Evolutionary conservation across 164 flowering plant species (phyloP), one percentile per base, ranked within the genome.

Genomic region (Tetrastigma voinierianum): DNA sequence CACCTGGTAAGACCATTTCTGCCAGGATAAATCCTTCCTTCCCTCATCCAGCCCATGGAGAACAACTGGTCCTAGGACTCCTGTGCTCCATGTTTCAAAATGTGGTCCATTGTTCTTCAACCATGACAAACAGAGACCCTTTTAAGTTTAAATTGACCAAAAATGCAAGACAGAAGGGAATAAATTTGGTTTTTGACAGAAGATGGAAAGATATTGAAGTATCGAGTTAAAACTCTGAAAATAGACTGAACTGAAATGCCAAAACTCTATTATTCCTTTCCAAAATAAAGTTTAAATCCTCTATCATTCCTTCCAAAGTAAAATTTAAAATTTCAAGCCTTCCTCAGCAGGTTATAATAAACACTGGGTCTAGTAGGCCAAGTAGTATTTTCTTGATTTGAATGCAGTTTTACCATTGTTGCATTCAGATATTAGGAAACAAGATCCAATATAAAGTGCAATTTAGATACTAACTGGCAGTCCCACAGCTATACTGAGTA

Each of bases 1-100:
- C 6, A 84, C 86, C 84, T 84, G 55, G 62, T 76, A 76, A 32
- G 87, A 75, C 87, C 87, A 84, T 72, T 72, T 79, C 70, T 77
- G 80, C 78, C 76, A 40, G 11, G 87, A 63, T 46, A 84, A 66
- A 70, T 84, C 87, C 67, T 46, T 49, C 43, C 25, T 45, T 65
- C 87, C 83, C 43, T 64, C n/a, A 57, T 82, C 76, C 48, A 84
- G 61, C 11, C 87, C 85, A 21, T 71, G 68, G 6, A 84, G 70
- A 56, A 57, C 51, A 59, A 81, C 85, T 45, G 87, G 85, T 18
- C 85, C 87, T 0, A 72, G 68, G 49, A 84, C 74, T 69, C 87
- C 87, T 4, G 73, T 59, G 60, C 59, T 76, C 72, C 76, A 69
- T 60, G 71, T 70, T 76, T 84, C 87, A 67, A 69, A 84, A 47